Evolutionary conservation across 768 basidiomycete species (phyloP).

Genomic region (Tulasnella sp.): DNA sequence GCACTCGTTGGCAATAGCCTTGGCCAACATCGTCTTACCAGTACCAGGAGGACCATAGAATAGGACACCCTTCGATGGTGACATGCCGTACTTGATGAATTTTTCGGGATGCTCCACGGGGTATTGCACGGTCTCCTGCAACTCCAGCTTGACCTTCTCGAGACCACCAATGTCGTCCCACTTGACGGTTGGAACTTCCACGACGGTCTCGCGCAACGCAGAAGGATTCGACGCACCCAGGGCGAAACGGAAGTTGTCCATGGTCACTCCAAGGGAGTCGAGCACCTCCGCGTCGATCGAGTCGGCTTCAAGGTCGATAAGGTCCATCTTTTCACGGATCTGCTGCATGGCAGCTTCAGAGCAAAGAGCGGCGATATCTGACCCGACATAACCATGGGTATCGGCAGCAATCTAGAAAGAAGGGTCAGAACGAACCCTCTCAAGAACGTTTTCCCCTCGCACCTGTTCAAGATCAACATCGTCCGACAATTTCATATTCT

Average conservation of each 20-base stretch:
- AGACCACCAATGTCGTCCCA: slow-evolving; percentile 99
- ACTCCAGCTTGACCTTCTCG: slow-evolving; percentile 97
- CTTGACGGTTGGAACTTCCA: slow-evolving; percentile 95
- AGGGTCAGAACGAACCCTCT: background rate
- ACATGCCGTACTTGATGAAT: slow-evolving; percentile 99
- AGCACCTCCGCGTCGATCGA: slow-evolving; percentile 99
- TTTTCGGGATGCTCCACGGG: slow-evolving; percentile 99
- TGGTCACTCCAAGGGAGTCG: slow-evolving; percentile 96
- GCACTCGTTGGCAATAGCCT: slow-evolving; percentile 98
- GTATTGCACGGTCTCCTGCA: slow-evolving; percentile 99
- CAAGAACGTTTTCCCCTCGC: slow-evolving; percentile 19
- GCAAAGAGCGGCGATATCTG: slow-evolving; percentile 92
- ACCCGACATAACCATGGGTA: slow-evolving; percentile 98
- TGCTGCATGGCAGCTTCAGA: slow-evolving; percentile 99
- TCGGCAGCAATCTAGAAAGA: slow-evolving; percentile 79
- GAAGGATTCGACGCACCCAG: slow-evolving; percentile 96
- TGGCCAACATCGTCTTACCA: slow-evolving; percentile 97
- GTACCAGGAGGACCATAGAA: slow-evolving; percentile 99
- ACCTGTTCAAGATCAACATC: slow-evolving; percentile 97
- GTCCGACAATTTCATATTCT: slow-evolving; percentile 98
- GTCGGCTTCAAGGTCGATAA: slow-evolving; percentile 91
- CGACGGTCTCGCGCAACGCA: slow-evolving; percentile 96
- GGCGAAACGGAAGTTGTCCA: slow-evolving; percentile 99
- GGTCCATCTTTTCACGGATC: slow-evolving; percentile 99
- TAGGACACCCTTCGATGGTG: slow-evolving; percentile 96